phyloP scores from a whole-genome alignment of 441 rosid species.

The Dalechampia spathulata region DNA sequence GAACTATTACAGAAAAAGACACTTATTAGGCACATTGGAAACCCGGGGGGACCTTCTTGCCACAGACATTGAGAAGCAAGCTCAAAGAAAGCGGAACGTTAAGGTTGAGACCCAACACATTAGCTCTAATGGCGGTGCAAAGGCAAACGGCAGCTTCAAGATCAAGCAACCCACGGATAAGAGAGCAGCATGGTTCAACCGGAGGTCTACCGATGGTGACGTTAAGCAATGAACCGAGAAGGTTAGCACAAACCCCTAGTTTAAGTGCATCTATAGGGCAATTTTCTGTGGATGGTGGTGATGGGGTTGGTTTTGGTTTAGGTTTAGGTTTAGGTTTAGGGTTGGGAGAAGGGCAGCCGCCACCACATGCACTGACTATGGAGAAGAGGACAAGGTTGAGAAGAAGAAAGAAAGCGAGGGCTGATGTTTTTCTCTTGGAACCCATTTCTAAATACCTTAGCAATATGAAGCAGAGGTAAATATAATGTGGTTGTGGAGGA shows the following conservation, averaged over 20 bases:
- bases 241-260: slow-evolving; percentile 58
- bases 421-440: slow-evolving; percentile 40
- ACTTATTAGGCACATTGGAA: too few relatives aligned
- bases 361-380: slow-evolving; percentile 43
- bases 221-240: slow-evolving; percentile 60
- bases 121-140: slow-evolving; percentile 80
- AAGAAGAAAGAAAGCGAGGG: slow-evolving; percentile 49
- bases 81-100: slow-evolving; percentile 59
- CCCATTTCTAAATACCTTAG: slow-evolving; percentile 39
- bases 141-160: slow-evolving; percentile 78
- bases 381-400: slow-evolving; percentile 58
- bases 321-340: too few relatives aligned
- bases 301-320: slow-evolving; percentile 19
- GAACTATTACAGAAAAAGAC: too few relatives aligned
- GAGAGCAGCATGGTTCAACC: slow-evolving; percentile 55
- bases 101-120: slow-evolving; percentile 52
- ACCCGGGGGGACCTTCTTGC: slow-evolving; percentile 56
- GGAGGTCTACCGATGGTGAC: slow-evolving; percentile 55
- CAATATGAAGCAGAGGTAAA: too few relatives aligned
- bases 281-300: slow-evolving; percentile 18
- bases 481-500: too few relatives aligned
- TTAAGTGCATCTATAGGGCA: slow-evolving; percentile 70
- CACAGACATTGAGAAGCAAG: slow-evolving; percentile 56
- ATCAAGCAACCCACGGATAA: slow-evolving; percentile 51
- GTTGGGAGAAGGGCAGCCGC: slow-evolving; percentile 41